Percentiles rank a stretch among this genome's conserved stretches.
Conservation (phyloP, 2,329 filamentous ascomycete species). For the Aureobasidium namibiae region DNA sequence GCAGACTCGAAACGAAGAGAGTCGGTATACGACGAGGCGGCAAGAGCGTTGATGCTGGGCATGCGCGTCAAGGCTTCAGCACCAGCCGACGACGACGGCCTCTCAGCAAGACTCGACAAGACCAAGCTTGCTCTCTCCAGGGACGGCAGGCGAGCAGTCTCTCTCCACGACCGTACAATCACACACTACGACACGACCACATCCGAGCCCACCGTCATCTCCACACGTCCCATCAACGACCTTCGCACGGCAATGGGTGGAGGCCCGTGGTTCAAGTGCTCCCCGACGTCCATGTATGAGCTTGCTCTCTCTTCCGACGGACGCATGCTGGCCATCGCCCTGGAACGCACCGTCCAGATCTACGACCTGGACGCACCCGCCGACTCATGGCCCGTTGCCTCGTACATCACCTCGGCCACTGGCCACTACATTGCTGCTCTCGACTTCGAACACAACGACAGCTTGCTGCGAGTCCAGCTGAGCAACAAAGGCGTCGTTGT, state of each 20-base stretch:
- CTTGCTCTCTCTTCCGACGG: slow-evolving; percentile 26
- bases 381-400: slow-evolving; percentile 25
- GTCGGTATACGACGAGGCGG: slow-evolving; percentile 23
- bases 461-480: slow-evolving; percentile 24
- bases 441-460: slow-evolving; percentile 26
- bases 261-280: slow-evolving; percentile 26
- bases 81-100: not conserved
- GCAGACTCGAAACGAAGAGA: slow-evolving; percentile 19
- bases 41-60: slow-evolving; percentile 25
- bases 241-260: slow-evolving; percentile 25
- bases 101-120: slow-evolving; percentile 9
- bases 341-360: slow-evolving; percentile 27
- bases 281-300: slow-evolving; percentile 22
- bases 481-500: slow-evolving; percentile 27
- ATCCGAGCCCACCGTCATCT: slow-evolving; percentile 15
- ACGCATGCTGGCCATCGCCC: slow-evolving; percentile 25
- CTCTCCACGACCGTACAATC: slow-evolving; percentile 24
- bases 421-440: slow-evolving; percentile 29
- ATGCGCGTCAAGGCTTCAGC: slow-evolving; percentile 19
- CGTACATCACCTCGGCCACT: slow-evolving; percentile 24
- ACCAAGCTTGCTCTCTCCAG: slow-evolving; percentile 13
- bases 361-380: slow-evolving; percentile 24
- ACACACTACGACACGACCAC: slow-evolving; percentile 23
- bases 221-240: slow-evolving; percentile 24
- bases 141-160: slow-evolving; percentile 21